These are phyloP conservation scores for Plasmodium vivax DNA, from an alignment of 169 alveolate genomes.

Conservation along the genomic window DNA sequence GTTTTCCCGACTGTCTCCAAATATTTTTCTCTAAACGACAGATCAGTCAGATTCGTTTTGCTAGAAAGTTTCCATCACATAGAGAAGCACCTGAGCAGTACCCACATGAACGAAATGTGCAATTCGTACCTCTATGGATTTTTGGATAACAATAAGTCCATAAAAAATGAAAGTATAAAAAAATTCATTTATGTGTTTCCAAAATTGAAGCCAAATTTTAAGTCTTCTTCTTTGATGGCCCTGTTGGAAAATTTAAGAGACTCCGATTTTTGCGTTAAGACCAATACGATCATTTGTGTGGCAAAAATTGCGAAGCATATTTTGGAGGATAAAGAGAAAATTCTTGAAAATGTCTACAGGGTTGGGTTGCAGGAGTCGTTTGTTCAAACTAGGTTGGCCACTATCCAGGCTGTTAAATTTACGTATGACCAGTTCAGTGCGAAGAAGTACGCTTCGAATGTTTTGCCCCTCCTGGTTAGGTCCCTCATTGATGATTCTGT, in stretches of 20 bases:
- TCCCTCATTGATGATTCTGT: slow-evolving; percentile 76
- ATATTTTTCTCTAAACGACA: slow-evolving; percentile 51
- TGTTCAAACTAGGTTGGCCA: slow-evolving; percentile 76
- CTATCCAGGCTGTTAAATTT: slow-evolving; percentile 78
- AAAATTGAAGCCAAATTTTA: slow-evolving; percentile 76
- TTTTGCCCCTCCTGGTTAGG: slow-evolving; percentile 79
- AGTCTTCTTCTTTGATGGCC: slow-evolving; percentile 44
- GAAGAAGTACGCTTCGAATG: slow-evolving; percentile 67
- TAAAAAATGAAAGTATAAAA: slow-evolving; percentile 82
- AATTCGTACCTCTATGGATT: slow-evolving; percentile 75
- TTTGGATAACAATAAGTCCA: slow-evolving; percentile 78
- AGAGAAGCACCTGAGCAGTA: slow-evolving; percentile 18
- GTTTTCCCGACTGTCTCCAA: slow-evolving; percentile 19
- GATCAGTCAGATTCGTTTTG: slow-evolving; percentile 40
- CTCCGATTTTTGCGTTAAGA: slow-evolving; percentile 78
- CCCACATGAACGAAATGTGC: slow-evolving; percentile 53
- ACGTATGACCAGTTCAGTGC: slow-evolving; percentile 77
- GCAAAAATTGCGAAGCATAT: slow-evolving; percentile 82
- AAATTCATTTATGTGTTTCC: slow-evolving; percentile 78
- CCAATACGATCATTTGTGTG: slow-evolving; percentile 82
- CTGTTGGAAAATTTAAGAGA: slow-evolving; percentile 79
- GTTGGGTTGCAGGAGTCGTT: slow-evolving; percentile 78
- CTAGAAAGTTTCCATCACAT: slow-evolving; percentile 32
- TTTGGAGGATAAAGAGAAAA: slow-evolving; percentile 77
- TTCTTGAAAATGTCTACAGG: slow-evolving; percentile 81